Percentiles rank a stretch among this genome's conserved stretches.
phyloP scores from a whole-genome alignment of 2,329 filamentous ascomycete species.

The Sporothrix curviconia region DNA sequence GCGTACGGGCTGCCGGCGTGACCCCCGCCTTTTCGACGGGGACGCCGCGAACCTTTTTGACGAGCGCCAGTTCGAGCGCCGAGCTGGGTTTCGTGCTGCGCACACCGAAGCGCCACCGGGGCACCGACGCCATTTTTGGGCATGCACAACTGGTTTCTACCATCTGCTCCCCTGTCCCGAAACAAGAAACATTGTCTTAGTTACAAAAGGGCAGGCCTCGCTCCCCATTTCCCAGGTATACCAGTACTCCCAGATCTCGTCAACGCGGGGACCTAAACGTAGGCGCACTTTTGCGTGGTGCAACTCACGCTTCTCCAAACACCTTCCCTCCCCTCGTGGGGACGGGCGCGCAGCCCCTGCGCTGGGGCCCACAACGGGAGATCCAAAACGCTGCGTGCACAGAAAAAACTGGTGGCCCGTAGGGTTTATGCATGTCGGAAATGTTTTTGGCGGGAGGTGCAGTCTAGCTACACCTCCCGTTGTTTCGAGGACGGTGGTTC shows the following conservation, averaged over 20 bases:
- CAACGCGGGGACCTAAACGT: conserved; percentile 93
- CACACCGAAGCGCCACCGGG: too few relatives aligned
- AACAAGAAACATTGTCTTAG: conserved; percentile 99
- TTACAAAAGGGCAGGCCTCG: conserved; percentile 96
- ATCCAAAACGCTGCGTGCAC: conserved; percentile 93
- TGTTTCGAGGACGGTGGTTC: conserved; percentile 92
- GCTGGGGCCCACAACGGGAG: conserved; percentile 99
- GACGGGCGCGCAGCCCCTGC: conserved; percentile 89
- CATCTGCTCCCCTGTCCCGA: conserved; percentile 87
- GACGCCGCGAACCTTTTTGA: conserved; percentile 79
- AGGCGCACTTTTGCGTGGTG: conserved; percentile 92
- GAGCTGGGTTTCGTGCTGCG: conserved; percentile 90
- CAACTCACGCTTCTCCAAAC: conserved; percentile 98
- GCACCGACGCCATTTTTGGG: conserved; percentile 92
- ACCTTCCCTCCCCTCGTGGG: conserved; percentile 98
- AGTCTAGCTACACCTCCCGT: conserved; percentile 87
- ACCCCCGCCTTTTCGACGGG: conserved; percentile 70
- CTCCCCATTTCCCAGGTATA: conserved; percentile 94
- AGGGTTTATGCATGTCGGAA: conserved; percentile 91
- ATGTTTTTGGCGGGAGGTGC: conserved; percentile 85
- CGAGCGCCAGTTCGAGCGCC: conserved; percentile 79
- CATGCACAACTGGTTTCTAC: conserved; percentile 97
- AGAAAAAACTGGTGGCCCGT: conserved; percentile 99
- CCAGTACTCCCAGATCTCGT: conserved; percentile 97
- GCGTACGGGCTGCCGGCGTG: conserved; percentile 76